Evolutionary conservation across 768 basidiomycete species (phyloP).

Genomic region (Clavulina sp.): DNA sequence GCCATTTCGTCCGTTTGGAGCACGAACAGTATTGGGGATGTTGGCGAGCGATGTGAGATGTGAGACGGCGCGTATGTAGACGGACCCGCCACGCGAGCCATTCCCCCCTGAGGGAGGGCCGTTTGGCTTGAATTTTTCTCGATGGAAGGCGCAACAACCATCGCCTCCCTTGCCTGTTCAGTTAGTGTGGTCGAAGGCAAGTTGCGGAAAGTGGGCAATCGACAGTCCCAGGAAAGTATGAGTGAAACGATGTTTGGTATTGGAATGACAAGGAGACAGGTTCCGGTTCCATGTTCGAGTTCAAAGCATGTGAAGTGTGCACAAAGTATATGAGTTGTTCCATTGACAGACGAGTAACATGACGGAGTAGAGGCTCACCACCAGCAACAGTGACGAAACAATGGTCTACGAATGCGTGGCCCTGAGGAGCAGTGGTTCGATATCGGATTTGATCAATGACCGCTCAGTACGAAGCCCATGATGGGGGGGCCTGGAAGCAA

Average conservation of each 20-base stretch:
- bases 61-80: constrained; percentile 67
- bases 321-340: no score
- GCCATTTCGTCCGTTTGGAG: constrained; percentile 49
- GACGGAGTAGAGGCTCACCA: constrained; percentile 34
- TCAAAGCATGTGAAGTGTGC: no score
- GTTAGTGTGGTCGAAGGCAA: not conserved
- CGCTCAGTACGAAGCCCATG: no score
- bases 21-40: constrained; percentile 50
- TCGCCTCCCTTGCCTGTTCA: constrained; percentile 74
- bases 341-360: no score
- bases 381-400: constrained; percentile 60
- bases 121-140: constrained; percentile 67
- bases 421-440: not conserved
- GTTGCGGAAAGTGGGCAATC: no score
- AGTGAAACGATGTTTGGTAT: no score
- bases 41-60: constrained; percentile 61
- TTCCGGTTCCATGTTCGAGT: no score
- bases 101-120: constrained; percentile 90
- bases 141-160: constrained; percentile 85
- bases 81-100: constrained; percentile 75
- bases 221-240: no score
- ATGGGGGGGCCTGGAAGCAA: no score
- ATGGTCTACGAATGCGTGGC: constrained; percentile 67
- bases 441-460: no score
- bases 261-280: no score